Conservation (phyloP, 2,329 filamentous ascomycete species). For the Mycogone perniciosa region DNA sequence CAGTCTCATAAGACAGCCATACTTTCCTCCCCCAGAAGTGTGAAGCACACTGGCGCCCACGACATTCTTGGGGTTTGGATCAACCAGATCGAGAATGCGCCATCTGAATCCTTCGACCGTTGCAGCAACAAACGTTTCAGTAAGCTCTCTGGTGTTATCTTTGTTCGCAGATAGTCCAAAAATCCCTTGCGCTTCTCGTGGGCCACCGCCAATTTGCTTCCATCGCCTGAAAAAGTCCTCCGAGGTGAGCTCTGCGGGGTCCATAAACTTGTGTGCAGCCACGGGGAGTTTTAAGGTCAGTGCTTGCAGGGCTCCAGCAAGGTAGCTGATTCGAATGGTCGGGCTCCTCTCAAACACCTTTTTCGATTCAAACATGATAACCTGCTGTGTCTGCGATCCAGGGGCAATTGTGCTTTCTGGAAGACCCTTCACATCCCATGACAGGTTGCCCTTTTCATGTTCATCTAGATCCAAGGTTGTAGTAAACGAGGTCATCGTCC, state of each 20-base stretch:
- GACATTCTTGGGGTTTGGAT: conserved; percentile 89
- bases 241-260: conserved; percentile 72
- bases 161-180: conserved; percentile 57
- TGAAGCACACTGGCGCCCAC: conserved; percentile 85
- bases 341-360: conserved; percentile 76
- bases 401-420: conserved; percentile 75
- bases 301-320: conserved; percentile 88
- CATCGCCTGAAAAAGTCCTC: conserved; percentile 99
- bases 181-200: conserved; percentile 82
- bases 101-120: conserved; percentile 82
- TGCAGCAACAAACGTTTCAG: conserved; percentile 61
- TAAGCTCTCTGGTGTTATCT: conserved; percentile 54
- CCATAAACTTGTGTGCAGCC: conserved; percentile 93
- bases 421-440: conserved; percentile 80
- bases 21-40: conserved; percentile 79
- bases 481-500: conserved; percentile 82
- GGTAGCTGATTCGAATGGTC: conserved; percentile 88
- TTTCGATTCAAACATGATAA: conserved; percentile 87
- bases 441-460: conserved; percentile 58
- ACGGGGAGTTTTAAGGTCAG: conserved; percentile 87
- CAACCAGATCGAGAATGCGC: conserved; percentile 78
- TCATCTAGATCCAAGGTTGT: conserved; percentile 83
- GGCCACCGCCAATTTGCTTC: conserved; percentile 91
- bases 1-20: conserved; percentile 84
- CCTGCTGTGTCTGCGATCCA: conserved; percentile 79